Evolutionary conservation across 345 rosid species (phyloP).

Genomic region (Populus pruinosa): DNA sequence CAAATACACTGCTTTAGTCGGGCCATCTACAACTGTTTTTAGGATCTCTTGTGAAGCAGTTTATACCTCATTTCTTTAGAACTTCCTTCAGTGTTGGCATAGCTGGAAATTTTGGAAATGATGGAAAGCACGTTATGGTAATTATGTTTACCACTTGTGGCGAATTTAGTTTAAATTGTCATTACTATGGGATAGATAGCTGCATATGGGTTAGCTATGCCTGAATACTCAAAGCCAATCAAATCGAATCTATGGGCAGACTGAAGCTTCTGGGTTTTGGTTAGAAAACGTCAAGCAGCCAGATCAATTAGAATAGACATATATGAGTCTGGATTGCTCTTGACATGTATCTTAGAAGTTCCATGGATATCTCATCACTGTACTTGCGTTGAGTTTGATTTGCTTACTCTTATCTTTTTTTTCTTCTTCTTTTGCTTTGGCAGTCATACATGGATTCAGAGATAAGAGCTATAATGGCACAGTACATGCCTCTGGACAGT

Average conservation of each 20-base stretch:
- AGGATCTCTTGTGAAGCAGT: background rate
- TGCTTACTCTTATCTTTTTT: background rate
- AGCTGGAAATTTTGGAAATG: background rate
- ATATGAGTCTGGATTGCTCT: background rate
- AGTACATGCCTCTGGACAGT: slow-evolving; percentile 94
- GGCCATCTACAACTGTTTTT: background rate
- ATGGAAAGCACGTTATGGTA: background rate
- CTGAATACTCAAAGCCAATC: background rate
- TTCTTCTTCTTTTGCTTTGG: background rate
- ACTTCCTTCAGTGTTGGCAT: background rate
- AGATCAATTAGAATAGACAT: background rate
- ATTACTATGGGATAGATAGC: background rate
- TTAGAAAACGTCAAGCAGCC: background rate
- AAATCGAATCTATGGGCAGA: background rate
- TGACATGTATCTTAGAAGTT: background rate
- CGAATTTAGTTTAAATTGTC: background rate
- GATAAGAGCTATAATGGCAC: slow-evolving; percentile 97
- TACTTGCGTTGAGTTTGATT: background rate
- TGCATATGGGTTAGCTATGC: background rate
- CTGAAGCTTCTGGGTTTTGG: background rate
- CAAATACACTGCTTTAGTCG: background rate
- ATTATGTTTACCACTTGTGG: background rate
- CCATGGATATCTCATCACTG: background rate
- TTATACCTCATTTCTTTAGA: background rate
- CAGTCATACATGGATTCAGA: slow-evolving; percentile 99